These are phyloP conservation scores for Daldinia vernicosa DNA, from an alignment of 495 filamentous ascomycete genomes.

Conservation along the genomic window DNA sequence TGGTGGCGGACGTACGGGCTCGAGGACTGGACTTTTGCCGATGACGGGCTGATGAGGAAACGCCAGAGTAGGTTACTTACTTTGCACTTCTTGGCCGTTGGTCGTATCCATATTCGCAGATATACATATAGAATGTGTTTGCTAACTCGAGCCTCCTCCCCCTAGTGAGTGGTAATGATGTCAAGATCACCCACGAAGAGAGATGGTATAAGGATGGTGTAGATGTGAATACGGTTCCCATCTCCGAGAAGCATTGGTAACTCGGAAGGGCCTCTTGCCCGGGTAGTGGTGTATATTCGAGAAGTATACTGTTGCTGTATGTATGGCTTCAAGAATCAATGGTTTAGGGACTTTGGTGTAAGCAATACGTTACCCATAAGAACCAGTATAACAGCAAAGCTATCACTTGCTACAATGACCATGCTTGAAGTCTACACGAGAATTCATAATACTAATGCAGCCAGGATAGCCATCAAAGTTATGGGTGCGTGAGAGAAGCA, in stretches of 20 bases:
- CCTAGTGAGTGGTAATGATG: slow-evolving; percentile 83
- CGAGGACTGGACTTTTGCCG: slow-evolving; percentile 91
- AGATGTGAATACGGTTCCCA: slow-evolving; percentile 77
- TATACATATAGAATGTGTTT: background rate
- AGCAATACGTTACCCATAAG: too few species aligned
- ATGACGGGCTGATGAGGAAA: slow-evolving; percentile 84
- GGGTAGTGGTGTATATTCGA: background rate
- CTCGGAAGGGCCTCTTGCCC: background rate
- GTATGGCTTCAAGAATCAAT: too few species aligned
- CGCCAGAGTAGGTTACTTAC: slow-evolving; percentile 65
- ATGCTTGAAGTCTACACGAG: too few species aligned
- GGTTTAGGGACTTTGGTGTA: too few species aligned
- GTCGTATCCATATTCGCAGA: background rate
- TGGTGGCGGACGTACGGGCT: slow-evolving; percentile 94
- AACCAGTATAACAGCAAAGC: too few species aligned
- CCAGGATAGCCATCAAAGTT: too few species aligned
- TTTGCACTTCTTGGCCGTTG: background rate
- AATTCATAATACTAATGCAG: too few species aligned
- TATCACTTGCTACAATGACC: too few species aligned
- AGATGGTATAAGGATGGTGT: slow-evolving; percentile 76
- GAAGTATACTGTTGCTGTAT: background rate
- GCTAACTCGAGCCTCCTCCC: background rate
- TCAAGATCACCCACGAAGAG: slow-evolving; percentile 70
- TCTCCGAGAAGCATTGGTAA: slow-evolving; percentile 81
- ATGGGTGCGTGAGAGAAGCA: too few species aligned